Evolutionary conservation across 805 yeast genomes (phyloP).

Genomic region (Metschnikowia bowlesiae): DNA sequence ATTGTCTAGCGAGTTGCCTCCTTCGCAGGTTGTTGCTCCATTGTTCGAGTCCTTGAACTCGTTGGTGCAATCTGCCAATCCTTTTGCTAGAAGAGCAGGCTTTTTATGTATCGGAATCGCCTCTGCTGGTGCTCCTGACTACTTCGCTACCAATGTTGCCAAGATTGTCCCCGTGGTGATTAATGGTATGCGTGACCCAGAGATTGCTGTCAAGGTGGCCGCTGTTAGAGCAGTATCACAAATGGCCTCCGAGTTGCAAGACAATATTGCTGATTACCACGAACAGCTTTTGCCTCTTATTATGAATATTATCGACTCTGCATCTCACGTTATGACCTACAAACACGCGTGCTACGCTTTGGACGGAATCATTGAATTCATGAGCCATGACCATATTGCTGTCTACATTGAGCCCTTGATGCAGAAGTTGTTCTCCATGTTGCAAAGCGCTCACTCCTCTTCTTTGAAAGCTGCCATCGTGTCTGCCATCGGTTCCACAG

Average conservation of each 20-base stretch:
- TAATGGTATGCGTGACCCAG: slow-evolving; percentile 71
- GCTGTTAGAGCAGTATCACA: slow-evolving; percentile 78
- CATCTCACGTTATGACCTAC: slow-evolving; percentile 77
- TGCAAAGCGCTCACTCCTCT: slow-evolving; percentile 68
- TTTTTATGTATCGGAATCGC: slow-evolving; percentile 76
- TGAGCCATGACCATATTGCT: slow-evolving; percentile 80
- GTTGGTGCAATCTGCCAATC: slow-evolving; percentile 48
- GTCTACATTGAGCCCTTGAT: slow-evolving; percentile 82
- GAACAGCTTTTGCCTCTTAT: slow-evolving; percentile 79
- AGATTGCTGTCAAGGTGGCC: slow-evolving; percentile 74
- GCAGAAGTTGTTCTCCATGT: slow-evolving; percentile 82
- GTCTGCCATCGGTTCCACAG: slow-evolving; percentile 95
- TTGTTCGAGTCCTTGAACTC: slow-evolving; percentile 60
- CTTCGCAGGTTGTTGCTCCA: slow-evolving; percentile 84
- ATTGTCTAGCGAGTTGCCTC: slow-evolving; percentile 82
- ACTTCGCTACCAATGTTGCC: slow-evolving; percentile 66
- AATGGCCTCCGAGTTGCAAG: slow-evolving; percentile 81
- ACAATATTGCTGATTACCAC: slow-evolving; percentile 78
- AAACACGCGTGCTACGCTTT: slow-evolving; percentile 87
- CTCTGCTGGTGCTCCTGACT: slow-evolving; percentile 94
- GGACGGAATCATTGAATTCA: slow-evolving; percentile 88
- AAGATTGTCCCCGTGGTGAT: slow-evolving; percentile 70
- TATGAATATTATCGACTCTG: slow-evolving; percentile 80
- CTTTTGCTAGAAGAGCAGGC: slow-evolving; percentile 82
- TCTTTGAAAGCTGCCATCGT: slow-evolving; percentile 78